Conservation (phyloP, 768 basidiomycete genomes). For the Tubosaeta brunneosetosa region DNA sequence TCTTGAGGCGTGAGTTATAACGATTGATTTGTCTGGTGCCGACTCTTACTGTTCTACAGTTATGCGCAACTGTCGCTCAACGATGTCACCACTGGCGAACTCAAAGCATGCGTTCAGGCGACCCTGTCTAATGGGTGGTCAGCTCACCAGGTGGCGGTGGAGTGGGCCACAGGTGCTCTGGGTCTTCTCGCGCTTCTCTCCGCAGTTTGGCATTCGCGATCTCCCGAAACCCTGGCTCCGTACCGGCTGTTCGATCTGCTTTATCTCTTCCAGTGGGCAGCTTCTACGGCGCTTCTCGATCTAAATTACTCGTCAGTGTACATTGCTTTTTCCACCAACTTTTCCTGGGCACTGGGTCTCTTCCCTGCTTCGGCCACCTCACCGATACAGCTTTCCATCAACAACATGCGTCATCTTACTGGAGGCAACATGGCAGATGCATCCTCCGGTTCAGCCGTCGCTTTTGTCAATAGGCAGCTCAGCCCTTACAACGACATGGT, state of each 20-base stretch:
- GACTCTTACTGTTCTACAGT: conserved; percentile 11
- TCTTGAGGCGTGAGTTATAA: conserved; percentile 58
- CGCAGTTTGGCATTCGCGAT: conserved; percentile 51
- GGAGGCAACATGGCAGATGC: conserved; percentile 70
- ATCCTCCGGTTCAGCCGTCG: conserved; percentile 55
- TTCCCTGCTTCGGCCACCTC: conserved; percentile 51
- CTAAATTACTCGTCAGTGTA: conserved; percentile 88
- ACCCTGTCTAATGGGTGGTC: conserved; percentile 92
- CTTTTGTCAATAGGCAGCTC: conserved; percentile 73
- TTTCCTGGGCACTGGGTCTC: conserved; percentile 83
- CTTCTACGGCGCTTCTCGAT: conserved; percentile 69
- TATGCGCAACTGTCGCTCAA: conserved; percentile 75
- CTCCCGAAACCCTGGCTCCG: conserved; percentile 56
- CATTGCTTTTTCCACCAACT: conserved; percentile 77
- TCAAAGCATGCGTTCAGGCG: conserved; percentile 88
- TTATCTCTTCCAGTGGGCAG: conserved; percentile 81
- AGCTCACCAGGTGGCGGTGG: conserved; percentile 64
- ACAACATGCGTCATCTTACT: conserved; percentile 75
- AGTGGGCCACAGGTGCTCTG: conserved; percentile 72
- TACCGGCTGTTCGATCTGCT: conserved; percentile 79
- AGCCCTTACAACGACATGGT: conserved; percentile 65
- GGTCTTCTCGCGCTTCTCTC: conserved; percentile 55
- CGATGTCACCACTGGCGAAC: conserved; percentile 60
- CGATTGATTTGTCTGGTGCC: neutral
- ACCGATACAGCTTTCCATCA: conserved; percentile 70